These are phyloP conservation scores for Lipomyces sp. DNA, from an alignment of 805 yeast species.

Conservation along the genomic window DNA sequence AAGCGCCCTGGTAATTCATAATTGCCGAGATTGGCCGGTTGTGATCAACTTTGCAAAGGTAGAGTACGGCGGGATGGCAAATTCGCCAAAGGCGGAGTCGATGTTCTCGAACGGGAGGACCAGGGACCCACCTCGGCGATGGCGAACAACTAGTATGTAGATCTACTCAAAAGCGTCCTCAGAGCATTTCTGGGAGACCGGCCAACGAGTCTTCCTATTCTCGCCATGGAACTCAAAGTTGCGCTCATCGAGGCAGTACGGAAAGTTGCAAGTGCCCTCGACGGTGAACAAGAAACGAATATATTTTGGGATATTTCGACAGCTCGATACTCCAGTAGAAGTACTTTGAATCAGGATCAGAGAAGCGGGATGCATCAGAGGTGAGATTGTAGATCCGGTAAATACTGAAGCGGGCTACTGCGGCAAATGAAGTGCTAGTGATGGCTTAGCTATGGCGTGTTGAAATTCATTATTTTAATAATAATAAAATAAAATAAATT, in stretches of 20 bases:
- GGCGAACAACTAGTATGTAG: constrained; percentile 60
- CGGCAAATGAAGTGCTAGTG: constrained; percentile 71
- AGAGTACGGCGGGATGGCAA: constrained; percentile 12
- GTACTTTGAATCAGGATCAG: constrained; percentile 61
- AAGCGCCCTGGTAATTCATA: constrained; percentile 82
- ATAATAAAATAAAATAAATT: too few relatives aligned
- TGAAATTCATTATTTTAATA: too few relatives aligned
- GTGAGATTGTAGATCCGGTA: constrained; percentile 83
- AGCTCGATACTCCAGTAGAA: constrained; percentile 64
- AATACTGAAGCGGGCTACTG: constrained; percentile 48
- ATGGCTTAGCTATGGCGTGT: constrained; percentile 90
- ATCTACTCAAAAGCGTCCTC: constrained; percentile 86
- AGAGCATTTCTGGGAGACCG: constrained; percentile 44
- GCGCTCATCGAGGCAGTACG: constrained; percentile 83
- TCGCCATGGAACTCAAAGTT: constrained; percentile 67
- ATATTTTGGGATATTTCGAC: constrained; percentile 76
- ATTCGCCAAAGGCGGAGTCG: constrained; percentile 34
- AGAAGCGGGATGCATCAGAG: constrained; percentile 65
- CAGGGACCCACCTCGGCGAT: constrained; percentile 73
- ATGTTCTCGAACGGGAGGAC: constrained; percentile 69
- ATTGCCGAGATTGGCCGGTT: constrained; percentile 73
- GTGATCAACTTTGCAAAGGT: constrained; percentile 58
- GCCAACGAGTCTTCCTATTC: constrained; percentile 39
- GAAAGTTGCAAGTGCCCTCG: constrained; percentile 87
- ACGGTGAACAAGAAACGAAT: constrained; percentile 90